These are phyloP conservation scores for Phytophthora cryptogea DNA, from an alignment of 352 stramenopile genomes.

Conservation along the genomic window DNA sequence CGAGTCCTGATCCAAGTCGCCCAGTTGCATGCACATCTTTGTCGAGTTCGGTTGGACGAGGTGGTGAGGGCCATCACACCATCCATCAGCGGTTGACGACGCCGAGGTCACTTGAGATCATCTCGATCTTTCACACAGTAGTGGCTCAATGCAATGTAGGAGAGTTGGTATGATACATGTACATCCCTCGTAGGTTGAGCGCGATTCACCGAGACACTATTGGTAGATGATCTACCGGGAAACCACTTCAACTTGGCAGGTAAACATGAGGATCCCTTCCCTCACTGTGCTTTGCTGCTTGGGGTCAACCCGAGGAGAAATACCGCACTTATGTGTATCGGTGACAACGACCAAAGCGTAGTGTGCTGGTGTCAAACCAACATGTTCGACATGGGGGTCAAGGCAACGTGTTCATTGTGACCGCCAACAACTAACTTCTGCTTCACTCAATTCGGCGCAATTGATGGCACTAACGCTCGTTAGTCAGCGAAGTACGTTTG, in stretches of 20 bases:
- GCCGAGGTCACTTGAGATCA: too few relatives aligned
- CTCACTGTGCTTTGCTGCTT: background rate
- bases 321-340: background rate
- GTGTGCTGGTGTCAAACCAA: background rate
- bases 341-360: background rate
- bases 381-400: background rate
- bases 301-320: background rate
- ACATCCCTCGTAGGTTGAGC: background rate
- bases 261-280: background rate
- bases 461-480: background rate
- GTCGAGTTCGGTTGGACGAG: background rate
- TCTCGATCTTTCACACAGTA: too few relatives aligned
- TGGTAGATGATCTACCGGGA: too few relatives aligned
- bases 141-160: too few relatives aligned
- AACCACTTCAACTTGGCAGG: background rate
- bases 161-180: too few relatives aligned
- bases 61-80: constrained; percentile 2
- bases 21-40: constrained; percentile 17
- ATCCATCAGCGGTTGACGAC: background rate
- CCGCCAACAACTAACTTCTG: background rate
- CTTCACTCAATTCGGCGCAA: background rate
- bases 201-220: background rate
- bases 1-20: constrained; percentile 2
- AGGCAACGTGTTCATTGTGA: background rate
- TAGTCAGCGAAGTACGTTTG: constrained; percentile 17